A percentile compares a stretch with the other conserved stretches of the same genome.
Conservation (phyloP, 2,329 filamentous ascomycete genomes). For the Metarhizium guizhouense region DNA sequence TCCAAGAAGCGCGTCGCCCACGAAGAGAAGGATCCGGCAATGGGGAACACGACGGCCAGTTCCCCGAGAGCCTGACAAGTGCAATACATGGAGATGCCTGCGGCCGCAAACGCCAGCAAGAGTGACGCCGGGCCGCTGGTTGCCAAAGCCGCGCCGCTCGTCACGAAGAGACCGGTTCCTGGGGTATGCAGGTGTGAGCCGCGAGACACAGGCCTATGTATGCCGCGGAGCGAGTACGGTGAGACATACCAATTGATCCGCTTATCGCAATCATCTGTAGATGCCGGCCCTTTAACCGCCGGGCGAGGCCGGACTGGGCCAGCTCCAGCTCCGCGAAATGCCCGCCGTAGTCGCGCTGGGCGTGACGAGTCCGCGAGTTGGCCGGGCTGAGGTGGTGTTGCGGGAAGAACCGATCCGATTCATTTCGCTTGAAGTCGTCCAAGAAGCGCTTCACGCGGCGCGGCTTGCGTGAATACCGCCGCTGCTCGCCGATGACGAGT, state of each 20-base stretch:
- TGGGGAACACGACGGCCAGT: constrained; percentile 80
- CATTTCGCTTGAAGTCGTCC: constrained; percentile 56
- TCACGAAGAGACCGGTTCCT: constrained; percentile 72
- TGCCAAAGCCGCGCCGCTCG: constrained; percentile 62
- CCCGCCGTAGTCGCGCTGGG: constrained; percentile 44
- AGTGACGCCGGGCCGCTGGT: constrained; percentile 70
- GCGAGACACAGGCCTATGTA: neutral
- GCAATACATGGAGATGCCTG: constrained; percentile 82
- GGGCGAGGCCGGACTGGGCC: constrained; percentile 63
- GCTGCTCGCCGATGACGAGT: no score
- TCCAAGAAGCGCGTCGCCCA: constrained; percentile 90
- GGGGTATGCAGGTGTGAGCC: constrained; percentile 31
- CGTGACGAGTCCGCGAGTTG: constrained; percentile 19
- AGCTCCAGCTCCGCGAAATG: constrained; percentile 60
- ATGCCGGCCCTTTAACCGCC: constrained; percentile 74
- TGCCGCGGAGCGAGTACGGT: neutral
- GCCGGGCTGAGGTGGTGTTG: constrained; percentile 29
- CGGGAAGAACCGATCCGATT: constrained; percentile 37
- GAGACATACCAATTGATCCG: constrained; percentile 63
- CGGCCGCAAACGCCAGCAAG: constrained; percentile 64
- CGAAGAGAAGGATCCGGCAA: constrained; percentile 84
- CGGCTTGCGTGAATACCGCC: neutral
- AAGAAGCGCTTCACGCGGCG: constrained; percentile 28
- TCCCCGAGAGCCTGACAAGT: constrained; percentile 89
- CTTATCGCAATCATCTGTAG: constrained; percentile 97